A percentile compares a stretch with the other conserved stretches of the same genome.
Conservation (phyloP, 2,329 filamentous ascomycete genomes). For the Didymella lethalis region DNA sequence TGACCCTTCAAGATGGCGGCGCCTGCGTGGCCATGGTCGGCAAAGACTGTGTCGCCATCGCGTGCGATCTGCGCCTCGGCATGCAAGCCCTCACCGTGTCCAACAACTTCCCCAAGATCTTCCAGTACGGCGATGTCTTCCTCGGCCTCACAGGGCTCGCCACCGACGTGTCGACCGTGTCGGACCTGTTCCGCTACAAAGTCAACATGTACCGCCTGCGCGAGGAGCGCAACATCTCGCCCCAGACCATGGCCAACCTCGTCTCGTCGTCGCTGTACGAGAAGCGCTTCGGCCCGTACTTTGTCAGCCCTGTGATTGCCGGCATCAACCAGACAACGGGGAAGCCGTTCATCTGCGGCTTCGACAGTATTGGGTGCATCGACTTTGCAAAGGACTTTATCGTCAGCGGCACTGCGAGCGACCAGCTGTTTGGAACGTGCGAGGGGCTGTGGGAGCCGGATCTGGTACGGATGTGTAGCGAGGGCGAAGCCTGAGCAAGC, state of each 20-base stretch:
- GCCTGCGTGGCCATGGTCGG: conserved; percentile 98
- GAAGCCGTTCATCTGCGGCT: conserved; percentile 97
- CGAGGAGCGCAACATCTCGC: conserved; percentile 95
- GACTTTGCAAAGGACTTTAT: conserved; percentile 99
- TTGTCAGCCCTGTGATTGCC: conserved; percentile 92
- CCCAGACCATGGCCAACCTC: conserved; percentile 94
- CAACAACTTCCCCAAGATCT: conserved; percentile 99
- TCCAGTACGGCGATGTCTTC: conserved; percentile 94
- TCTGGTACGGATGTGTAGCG: conserved; percentile 65
- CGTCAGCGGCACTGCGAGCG: conserved; percentile 92
- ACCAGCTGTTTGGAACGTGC: conserved; percentile 98
- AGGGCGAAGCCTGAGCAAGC: no score
- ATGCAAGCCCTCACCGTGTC: conserved; percentile 96
- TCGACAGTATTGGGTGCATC: conserved; percentile 99
- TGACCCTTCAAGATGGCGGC: conserved; percentile 72
- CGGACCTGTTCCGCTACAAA: conserved; percentile 98
- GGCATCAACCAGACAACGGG: conserved; percentile 94
- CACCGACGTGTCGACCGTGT: conserved; percentile 93
- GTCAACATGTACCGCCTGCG: conserved; percentile 99
- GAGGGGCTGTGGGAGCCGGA: conserved; percentile 98
- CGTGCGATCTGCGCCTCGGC: conserved; percentile 96
- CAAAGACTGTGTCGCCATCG: conserved; percentile 99
- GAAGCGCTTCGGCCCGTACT: conserved; percentile 94
- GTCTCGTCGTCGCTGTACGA: conserved; percentile 89
- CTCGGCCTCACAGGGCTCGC: conserved; percentile 95